These are phyloP conservation scores for Exophiala oligosperma DNA, from an alignment of 2,329 filamentous ascomycete species.

Conservation along the genomic window DNA sequence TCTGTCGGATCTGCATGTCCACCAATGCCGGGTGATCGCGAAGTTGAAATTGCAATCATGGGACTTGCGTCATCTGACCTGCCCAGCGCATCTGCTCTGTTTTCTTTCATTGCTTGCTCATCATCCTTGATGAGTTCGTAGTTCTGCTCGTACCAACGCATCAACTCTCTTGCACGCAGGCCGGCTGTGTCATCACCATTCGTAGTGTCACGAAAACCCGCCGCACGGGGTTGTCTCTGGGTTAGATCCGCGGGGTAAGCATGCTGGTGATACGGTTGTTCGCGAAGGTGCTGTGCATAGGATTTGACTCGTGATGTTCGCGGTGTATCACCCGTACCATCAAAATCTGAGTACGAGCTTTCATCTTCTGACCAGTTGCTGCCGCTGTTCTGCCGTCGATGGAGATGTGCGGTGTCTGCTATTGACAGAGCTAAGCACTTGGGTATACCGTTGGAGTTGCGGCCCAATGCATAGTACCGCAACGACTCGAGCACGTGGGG, in stretches of 20 bases:
- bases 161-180: not conserved
- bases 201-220: not conserved
- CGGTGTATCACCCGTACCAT: conserved; percentile 23
- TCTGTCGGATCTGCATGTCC: not conserved
- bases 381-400: conserved; percentile 20
- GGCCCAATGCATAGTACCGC: conserved; percentile 57
- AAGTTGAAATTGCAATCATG: not conserved
- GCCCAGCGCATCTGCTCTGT: not conserved
- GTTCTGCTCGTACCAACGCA: not conserved
- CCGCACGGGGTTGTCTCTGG: not conserved
- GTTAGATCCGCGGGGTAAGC: not conserved
- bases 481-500: conserved; percentile 88
- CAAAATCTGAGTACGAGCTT: conserved; percentile 26
- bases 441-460: conserved; percentile 20
- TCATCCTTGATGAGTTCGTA: not conserved
- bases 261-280: conserved; percentile 20
- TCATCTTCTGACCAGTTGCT: conserved; percentile 28
- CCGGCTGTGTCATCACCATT: not conserved
- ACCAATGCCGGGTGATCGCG: not conserved
- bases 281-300: conserved; percentile 27
- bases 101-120: not conserved
- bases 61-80: not conserved
- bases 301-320: conserved; percentile 22
- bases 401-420: conserved; percentile 23
- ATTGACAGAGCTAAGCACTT: conserved; percentile 24